Evolutionary conservation across 768 basidiomycete genomes (phyloP).

Genomic region (Sistotremastrum suecicum): DNA sequence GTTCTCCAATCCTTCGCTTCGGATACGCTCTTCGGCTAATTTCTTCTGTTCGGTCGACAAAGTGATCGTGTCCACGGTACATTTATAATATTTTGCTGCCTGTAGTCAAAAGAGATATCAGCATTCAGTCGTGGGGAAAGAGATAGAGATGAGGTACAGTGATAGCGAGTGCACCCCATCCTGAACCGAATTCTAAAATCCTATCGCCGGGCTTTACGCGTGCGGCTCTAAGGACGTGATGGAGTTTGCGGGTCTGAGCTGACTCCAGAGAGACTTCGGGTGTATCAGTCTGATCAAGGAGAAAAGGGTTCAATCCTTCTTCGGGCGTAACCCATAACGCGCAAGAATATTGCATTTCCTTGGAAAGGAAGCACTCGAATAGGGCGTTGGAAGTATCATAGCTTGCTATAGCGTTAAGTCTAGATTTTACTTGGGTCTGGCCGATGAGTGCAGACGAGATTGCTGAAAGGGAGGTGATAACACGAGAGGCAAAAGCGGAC

Average conservation of each 20-base stretch:
- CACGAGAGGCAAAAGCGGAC: conserved; percentile 3
- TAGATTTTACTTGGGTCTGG: conserved; percentile 56
- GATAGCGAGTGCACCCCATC: conserved; percentile 26
- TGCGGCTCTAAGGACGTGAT: no score
- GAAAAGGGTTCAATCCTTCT: conserved; percentile 63
- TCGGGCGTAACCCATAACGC: conserved; percentile 73
- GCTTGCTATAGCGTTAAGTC: conserved; percentile 68
- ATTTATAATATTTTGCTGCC: conserved; percentile 3
- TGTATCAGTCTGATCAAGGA: conserved; percentile 11
- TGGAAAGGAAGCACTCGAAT: conserved; percentile 66
- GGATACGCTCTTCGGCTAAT: conserved; percentile 23
- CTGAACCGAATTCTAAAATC: conserved; percentile 13
- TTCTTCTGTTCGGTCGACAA: conserved; percentile 24
- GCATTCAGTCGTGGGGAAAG: conserved; percentile 2
- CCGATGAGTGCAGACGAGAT: conserved; percentile 58
- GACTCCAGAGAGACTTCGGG: no score
- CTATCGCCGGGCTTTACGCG: no score
- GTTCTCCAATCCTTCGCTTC: conserved; percentile 13
- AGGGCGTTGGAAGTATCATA: conserved; percentile 89
- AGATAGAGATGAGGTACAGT: conserved; percentile 7
- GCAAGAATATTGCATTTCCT: conserved; percentile 94
- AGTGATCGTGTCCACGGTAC: conserved; percentile 29
- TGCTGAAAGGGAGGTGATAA: conserved; percentile 12
- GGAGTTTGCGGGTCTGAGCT: no score
- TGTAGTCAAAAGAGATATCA: conserved; percentile 16